Percentiles rank a stretch among this genome's conserved stretches.
These are phyloP conservation scores for Penicillium lividum DNA, from an alignment of 495 filamentous ascomycete species.

Conservation along the genomic window DNA sequence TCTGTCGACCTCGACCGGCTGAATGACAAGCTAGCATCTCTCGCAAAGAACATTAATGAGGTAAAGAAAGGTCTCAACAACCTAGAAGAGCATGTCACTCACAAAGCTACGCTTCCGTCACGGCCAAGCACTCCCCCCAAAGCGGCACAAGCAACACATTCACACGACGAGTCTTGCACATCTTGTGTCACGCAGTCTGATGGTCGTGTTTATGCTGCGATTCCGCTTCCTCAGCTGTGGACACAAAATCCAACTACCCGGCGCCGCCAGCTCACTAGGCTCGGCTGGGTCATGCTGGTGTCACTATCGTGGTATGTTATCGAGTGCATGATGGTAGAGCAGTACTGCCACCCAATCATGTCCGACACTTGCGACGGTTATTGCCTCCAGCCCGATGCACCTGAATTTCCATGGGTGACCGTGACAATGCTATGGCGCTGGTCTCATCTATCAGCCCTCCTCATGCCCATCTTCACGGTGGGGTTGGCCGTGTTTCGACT, in stretches of 20 bases:
- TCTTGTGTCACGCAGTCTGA: slow-evolving; percentile 28
- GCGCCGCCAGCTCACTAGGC: slow-evolving; percentile 52
- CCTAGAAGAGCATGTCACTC: slow-evolving; percentile 61
- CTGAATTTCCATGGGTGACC: slow-evolving; percentile 47
- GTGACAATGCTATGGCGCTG: slow-evolving; percentile 50
- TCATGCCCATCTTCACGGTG: slow-evolving; percentile 37
- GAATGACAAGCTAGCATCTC: slow-evolving; percentile 57
- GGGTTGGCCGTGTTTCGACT: slow-evolving; percentile 34
- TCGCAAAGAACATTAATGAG: slow-evolving; percentile 62
- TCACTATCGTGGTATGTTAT: slow-evolving; percentile 55
- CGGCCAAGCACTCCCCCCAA: slow-evolving; percentile 17
- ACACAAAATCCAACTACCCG: slow-evolving; percentile 39
- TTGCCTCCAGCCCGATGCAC: slow-evolving; percentile 48
- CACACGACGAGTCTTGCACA: slow-evolving; percentile 26
- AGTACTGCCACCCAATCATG: slow-evolving; percentile 60
- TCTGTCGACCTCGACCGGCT: slow-evolving; percentile 58
- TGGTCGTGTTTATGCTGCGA: slow-evolving; percentile 37
- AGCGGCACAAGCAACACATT: slow-evolving; percentile 9
- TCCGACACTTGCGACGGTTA: slow-evolving; percentile 48
- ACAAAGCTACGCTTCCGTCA: slow-evolving; percentile 29
- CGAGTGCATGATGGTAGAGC: slow-evolving; percentile 61
- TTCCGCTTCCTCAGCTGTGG: slow-evolving; percentile 64
- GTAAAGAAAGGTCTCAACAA: slow-evolving; percentile 66
- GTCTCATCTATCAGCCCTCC: slow-evolving; percentile 37
- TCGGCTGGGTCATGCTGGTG: slow-evolving; percentile 54